Conservation (phyloP, 78 protist genomes). For the Isochrysis galbana region DNA sequence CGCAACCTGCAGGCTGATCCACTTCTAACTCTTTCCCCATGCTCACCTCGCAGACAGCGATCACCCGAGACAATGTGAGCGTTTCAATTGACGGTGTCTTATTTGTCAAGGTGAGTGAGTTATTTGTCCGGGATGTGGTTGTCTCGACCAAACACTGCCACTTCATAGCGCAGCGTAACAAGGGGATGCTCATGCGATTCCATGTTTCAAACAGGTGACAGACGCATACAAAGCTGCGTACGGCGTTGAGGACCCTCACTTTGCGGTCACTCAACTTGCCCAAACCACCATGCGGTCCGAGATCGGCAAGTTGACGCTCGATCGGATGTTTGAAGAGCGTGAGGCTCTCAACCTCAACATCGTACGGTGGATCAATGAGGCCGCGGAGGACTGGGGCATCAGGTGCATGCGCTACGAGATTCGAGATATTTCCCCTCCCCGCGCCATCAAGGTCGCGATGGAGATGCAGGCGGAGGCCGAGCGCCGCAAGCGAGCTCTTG, state of each 20-base stretch:
- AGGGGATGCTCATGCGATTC: too few relatives aligned
- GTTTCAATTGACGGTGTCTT: slow-evolving; percentile 73
- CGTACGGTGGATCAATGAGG: slow-evolving; percentile 36
- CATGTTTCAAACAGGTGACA: too few relatives aligned
- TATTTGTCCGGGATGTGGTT: too few relatives aligned
- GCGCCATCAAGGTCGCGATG: slow-evolving; percentile 64
- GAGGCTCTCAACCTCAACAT: slow-evolving; percentile 54
- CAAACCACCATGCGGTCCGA: slow-evolving; percentile 77
- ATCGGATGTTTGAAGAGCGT: slow-evolving; percentile 67
- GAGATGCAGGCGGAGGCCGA: slow-evolving; percentile 82
- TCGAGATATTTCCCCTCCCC: slow-evolving; percentile 65
- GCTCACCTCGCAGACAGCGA: slow-evolving; percentile 58
- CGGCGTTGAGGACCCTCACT: slow-evolving; percentile 66
- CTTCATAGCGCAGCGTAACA: too few relatives aligned
- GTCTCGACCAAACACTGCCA: too few relatives aligned
- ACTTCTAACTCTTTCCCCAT: background rate
- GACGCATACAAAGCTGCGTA: slow-evolving; percentile 39
- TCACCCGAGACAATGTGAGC: slow-evolving; percentile 76
- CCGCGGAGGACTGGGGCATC: slow-evolving; percentile 70
- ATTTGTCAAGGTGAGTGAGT: slow-evolving; percentile 39
- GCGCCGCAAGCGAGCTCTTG: slow-evolving; percentile 70
- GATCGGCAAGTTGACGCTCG: slow-evolving; percentile 65
- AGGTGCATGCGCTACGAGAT: slow-evolving; percentile 71
- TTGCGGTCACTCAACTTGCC: slow-evolving; percentile 67
- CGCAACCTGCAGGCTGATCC: background rate